Evolutionary conservation across 2,329 filamentous ascomycete genomes (phyloP).

Genomic region (Diplocarpon rosae): DNA sequence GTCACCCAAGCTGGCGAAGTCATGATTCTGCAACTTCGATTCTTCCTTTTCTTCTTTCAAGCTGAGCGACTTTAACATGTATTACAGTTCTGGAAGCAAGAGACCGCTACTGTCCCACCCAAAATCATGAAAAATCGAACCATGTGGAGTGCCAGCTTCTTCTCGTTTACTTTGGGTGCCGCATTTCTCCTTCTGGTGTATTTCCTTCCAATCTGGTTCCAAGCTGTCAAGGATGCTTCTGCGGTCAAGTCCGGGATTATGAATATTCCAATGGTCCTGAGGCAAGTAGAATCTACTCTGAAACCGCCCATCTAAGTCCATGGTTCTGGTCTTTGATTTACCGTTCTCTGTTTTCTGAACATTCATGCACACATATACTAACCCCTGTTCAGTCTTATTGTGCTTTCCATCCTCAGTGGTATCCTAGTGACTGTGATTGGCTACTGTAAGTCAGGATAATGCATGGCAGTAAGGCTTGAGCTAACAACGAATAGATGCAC

Average conservation of each 20-base stretch:
- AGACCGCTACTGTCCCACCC: constrained; percentile 32
- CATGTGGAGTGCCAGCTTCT: constrained; percentile 27
- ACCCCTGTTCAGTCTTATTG: constrained; percentile 17
- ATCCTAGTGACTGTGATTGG: constrained; percentile 34
- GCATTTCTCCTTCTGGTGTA: constrained; percentile 33
- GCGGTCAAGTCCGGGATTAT: constrained; percentile 36
- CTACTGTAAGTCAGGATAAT: constrained; percentile 32
- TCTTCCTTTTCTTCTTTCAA: not conserved
- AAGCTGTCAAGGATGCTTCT: constrained; percentile 33
- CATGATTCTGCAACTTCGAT: not conserved
- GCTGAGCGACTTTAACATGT: not conserved
- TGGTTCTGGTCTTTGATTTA: too few relatives aligned
- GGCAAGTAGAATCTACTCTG: too few relatives aligned
- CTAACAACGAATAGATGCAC: constrained; percentile 31
- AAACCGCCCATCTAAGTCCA: too few relatives aligned
- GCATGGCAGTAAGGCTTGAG: too few relatives aligned
- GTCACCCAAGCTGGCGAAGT: not conserved
- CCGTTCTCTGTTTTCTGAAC: too few relatives aligned
- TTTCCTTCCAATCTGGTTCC: constrained; percentile 38
- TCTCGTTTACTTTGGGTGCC: constrained; percentile 27
- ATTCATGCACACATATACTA: too few relatives aligned
- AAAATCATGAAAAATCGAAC: constrained; percentile 30
- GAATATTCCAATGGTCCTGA: constrained; percentile 27
- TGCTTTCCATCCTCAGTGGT: constrained; percentile 16
- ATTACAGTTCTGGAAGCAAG: constrained; percentile 26